Percentiles rank a stretch among this genome's conserved stretches.
These are phyloP conservation scores for Apophysomyces ossiformis DNA, from an alignment of 371 early-diverging fungal genomes.

Conservation along the genomic window DNA sequence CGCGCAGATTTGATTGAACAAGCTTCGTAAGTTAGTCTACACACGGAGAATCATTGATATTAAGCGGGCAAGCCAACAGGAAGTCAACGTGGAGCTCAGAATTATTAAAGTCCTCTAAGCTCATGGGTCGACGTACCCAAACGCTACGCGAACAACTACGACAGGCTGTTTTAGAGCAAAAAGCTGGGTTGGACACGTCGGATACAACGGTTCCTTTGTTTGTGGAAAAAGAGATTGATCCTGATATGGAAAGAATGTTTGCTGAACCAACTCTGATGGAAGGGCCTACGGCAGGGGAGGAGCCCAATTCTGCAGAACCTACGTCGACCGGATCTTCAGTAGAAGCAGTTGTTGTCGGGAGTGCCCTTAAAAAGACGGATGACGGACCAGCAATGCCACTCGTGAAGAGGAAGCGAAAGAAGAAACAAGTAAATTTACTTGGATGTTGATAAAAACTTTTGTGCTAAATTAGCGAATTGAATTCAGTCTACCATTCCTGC, in stretches of 20 bases:
- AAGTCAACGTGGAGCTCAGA: constrained; percentile 73
- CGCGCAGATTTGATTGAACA: constrained; percentile 81
- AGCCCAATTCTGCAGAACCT: constrained; percentile 6
- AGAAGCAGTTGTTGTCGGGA: constrained; percentile 36
- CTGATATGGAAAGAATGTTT: constrained; percentile 23
- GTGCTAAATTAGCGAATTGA: not conserved
- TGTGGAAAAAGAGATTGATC: constrained; percentile 46
- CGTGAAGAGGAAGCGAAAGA: constrained; percentile 50
- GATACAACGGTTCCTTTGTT: constrained; percentile 59
- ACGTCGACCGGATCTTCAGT: constrained; percentile 11
- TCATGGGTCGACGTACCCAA: constrained; percentile 69
- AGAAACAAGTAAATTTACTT: constrained; percentile 41
- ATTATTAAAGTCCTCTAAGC: constrained; percentile 80
- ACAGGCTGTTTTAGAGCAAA: constrained; percentile 75
- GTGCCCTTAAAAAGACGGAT: constrained; percentile 51
- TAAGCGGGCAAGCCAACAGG: constrained; percentile 17
- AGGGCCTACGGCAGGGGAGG: not conserved
- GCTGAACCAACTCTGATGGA: constrained; percentile 12
- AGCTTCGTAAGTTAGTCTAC: constrained; percentile 56
- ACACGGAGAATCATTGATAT: not conserved
- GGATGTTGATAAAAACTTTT: not conserved
- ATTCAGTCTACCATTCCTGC: constrained; percentile 49
- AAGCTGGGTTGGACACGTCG: constrained; percentile 64
- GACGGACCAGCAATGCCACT: constrained; percentile 33
- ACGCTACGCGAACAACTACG: constrained; percentile 76